A percentile compares a stretch with the other conserved stretches of the same genome.
Evolutionary conservation across 2,329 filamentous ascomycete genomes (phyloP).

Genomic region (Alternaria gaisen): DNA sequence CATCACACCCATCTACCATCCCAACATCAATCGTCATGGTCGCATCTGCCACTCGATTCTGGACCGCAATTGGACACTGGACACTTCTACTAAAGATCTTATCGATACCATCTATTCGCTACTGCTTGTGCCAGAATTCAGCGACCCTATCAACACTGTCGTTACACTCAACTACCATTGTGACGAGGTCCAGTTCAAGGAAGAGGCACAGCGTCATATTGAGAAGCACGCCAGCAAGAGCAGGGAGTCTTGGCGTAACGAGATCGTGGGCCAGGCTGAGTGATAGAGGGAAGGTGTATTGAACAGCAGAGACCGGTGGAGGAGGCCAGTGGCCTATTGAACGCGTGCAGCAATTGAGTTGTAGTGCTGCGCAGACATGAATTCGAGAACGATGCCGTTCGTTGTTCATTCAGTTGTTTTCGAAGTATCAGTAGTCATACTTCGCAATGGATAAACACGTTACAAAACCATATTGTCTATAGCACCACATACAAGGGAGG

Average conservation of each 20-base stretch:
- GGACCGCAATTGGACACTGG: no score
- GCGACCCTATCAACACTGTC: constrained; percentile 41
- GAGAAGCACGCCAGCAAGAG: constrained; percentile 41
- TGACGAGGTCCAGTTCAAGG: constrained; percentile 44
- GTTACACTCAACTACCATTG: constrained; percentile 46
- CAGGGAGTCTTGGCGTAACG: constrained; percentile 11
- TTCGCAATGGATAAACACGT: neutral
- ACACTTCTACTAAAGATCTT: constrained; percentile 40
- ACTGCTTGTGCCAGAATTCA: constrained; percentile 44
- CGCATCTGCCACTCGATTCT: no score
- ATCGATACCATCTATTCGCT: constrained; percentile 49
- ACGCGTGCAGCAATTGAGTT: neutral
- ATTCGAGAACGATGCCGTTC: neutral
- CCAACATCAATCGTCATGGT: no score
- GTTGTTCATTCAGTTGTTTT: neutral
- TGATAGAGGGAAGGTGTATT: neutral
- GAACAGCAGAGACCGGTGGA: neutral
- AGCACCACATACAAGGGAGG: no score
- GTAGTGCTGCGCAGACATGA: neutral
- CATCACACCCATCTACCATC: no score
- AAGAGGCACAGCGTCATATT: constrained; percentile 39
- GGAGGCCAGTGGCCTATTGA: neutral
- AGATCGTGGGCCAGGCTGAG: neutral
- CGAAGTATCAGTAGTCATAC: neutral
- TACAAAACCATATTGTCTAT: neutral